phyloP scores from a whole-genome alignment of 805 yeast genomes.

The Yarrowia porcina region DNA sequence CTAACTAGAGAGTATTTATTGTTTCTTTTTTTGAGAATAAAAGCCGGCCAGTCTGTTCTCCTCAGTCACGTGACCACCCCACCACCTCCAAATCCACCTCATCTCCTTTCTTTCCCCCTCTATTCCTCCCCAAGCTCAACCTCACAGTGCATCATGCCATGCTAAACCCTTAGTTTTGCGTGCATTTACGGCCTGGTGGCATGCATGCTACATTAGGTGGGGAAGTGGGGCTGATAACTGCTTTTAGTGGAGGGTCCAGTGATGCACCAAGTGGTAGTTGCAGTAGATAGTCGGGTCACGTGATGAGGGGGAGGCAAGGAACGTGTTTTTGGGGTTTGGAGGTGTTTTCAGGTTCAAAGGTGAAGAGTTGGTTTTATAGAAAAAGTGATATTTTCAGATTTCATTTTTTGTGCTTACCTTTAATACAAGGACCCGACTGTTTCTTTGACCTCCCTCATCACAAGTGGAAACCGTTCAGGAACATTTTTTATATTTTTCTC shows the following conservation, averaged over 20 bases:
- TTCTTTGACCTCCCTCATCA: too few species aligned
- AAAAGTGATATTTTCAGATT: too few species aligned
- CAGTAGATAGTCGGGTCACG: background rate
- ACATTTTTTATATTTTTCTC: too few species aligned
- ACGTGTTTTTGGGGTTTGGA: too few species aligned
- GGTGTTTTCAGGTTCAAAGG: too few species aligned
- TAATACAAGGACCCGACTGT: too few species aligned
- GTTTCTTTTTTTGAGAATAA: background rate
- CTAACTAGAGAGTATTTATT: too few species aligned
- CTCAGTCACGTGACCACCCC: too few species aligned
- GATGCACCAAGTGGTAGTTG: background rate
- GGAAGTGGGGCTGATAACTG: slow-evolving; percentile 9
- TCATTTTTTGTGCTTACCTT: too few species aligned
- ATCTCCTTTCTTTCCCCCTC: background rate
- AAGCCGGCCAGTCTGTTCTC: background rate
- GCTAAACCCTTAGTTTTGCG: background rate
- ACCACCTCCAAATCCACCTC: background rate
- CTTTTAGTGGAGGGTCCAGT: background rate
- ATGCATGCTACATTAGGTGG: slow-evolving; percentile 1
- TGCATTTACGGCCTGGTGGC: background rate
- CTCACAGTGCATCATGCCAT: background rate
- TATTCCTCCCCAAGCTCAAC: background rate
- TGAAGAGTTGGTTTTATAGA: too few species aligned
- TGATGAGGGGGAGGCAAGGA: too few species aligned
- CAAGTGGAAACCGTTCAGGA: too few species aligned